Evolutionary conservation across 441 rosid species (phyloP), one percentile per base, ranked within the genome.

Genomic region (Gossypium lobatum): DNA sequence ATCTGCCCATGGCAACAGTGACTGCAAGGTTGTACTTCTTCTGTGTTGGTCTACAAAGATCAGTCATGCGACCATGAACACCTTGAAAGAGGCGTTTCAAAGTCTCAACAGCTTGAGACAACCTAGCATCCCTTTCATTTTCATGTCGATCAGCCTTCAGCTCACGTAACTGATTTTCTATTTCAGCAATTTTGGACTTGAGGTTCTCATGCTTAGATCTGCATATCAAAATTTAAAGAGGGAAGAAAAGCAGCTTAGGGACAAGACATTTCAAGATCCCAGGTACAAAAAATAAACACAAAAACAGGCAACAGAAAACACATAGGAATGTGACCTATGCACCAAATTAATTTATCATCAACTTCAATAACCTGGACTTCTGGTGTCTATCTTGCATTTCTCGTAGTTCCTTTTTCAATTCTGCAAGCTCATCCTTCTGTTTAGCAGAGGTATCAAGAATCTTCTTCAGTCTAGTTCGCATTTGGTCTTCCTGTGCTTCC

Each of bases 51-150:
- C 92, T 89, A 84, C 97, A 96, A 76, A 96, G 97, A 78, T 91
- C 97, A 77, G 97, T 93, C 85, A 96, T 93, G 74, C 98, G 97
- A 77, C 99, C 99, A 82, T 91, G 97, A 83, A 96, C 98, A 73
- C 99, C 98, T 79, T 79, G 97, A 84, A 89, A 92, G 39, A 96
- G 85, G 74, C 98, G 94, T 79, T 91, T 92, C 57, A 96, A 97
- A 67, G 89, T 85, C 69, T 96, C 97, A 79, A 96, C 97, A 66
- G 99, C 93, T 81, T 96, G 89, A 75, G 97, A 88, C 85, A 92
- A 61, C 83, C 88, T 83, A 77, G 93, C 88, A 85, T 93, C 99
- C 81, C 98, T 87, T 88, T 96, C 97, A 60, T 83, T 93, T 83
- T 96, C 99, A 86, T 89, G 78, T 75, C 96, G 88, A 78, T 93